Evolutionary conservation across 108 stramenopile species (phyloP).

Genomic region (Stephanodiscus minutulus): DNA sequence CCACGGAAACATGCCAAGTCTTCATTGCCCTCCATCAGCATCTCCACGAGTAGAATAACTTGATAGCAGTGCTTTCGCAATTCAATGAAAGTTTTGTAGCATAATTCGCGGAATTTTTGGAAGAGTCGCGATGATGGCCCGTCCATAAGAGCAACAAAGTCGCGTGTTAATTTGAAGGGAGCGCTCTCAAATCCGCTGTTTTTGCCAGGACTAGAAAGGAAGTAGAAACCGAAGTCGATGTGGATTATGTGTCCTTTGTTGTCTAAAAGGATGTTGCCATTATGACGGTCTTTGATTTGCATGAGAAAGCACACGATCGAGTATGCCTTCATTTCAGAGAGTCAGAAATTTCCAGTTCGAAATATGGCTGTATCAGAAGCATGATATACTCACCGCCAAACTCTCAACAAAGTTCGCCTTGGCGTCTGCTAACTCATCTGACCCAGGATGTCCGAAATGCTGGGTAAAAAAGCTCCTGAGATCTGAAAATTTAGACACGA

Average conservation of each 20-base stretch:
- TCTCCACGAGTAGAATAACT: slow-evolving; percentile 91
- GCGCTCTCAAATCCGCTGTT: slow-evolving; percentile 94
- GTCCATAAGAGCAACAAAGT: slow-evolving; percentile 91
- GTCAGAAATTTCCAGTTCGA: background rate
- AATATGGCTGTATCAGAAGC: background rate
- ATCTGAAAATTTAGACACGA: slow-evolving; percentile 6
- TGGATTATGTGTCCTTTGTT: slow-evolving; percentile 94
- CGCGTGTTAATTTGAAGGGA: slow-evolving; percentile 96
- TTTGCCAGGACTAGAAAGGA: slow-evolving; percentile 92
- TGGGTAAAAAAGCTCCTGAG: slow-evolving; percentile 84
- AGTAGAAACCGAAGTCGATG: slow-evolving; percentile 95
- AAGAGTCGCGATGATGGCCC: slow-evolving; percentile 89
- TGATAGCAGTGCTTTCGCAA: slow-evolving; percentile 86
- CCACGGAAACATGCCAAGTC: slow-evolving; percentile 94
- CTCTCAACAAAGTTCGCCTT: slow-evolving; percentile 92
- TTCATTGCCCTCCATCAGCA: slow-evolving; percentile 92
- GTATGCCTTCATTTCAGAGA: slow-evolving; percentile 59
- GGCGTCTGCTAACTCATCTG: slow-evolving; percentile 69
- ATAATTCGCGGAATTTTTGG: slow-evolving; percentile 84
- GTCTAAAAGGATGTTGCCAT: slow-evolving; percentile 95
- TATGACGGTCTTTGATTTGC: slow-evolving; percentile 97
- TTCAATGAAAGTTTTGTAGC: slow-evolving; percentile 86
- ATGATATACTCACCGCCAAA: slow-evolving; percentile 60
- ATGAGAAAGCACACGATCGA: slow-evolving; percentile 93
- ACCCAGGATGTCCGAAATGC: slow-evolving; percentile 74